Percentiles rank a stretch among this genome's conserved stretches.
phyloP scores from a whole-genome alignment of 306 rosid genomes.

The Dalbergia oliveri region DNA sequence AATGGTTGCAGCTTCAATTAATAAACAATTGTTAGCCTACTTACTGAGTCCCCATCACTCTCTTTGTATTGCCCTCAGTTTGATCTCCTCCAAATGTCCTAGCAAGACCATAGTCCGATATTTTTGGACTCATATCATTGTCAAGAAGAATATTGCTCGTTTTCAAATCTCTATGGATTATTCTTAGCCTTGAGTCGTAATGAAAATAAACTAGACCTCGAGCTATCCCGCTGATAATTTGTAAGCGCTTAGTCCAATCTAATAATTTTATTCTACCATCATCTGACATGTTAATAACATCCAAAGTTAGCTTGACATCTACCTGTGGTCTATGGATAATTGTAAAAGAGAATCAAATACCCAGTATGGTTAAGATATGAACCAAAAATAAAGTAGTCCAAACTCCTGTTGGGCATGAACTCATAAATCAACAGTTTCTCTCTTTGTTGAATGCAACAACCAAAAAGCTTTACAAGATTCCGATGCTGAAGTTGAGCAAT shows the following conservation, averaged over 20 bases:
- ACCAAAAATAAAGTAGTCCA: conserved; percentile 45
- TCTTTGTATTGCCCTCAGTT: conserved; percentile 6
- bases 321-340: not conserved
- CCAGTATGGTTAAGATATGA: not conserved
- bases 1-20: not conserved
- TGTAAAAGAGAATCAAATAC: not conserved
- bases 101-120: conserved; percentile 40
- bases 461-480: conserved; percentile 47
- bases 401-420: conserved; percentile 34
- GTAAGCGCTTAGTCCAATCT: conserved; percentile 29
- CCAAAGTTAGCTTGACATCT: not conserved
- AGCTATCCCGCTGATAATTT: conserved; percentile 11
- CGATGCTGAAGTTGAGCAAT: conserved; percentile 42
- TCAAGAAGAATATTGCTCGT: not conserved
- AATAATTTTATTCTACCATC: conserved; percentile 12
- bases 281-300: conserved; percentile 2
- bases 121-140: conserved; percentile 3
- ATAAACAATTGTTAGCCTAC: not conserved
- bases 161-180: conserved; percentile 18
- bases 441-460: conserved; percentile 23
- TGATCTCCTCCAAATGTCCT: conserved; percentile 24
- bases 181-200: conserved; percentile 17
- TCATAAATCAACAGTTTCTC: conserved; percentile 40
- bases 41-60: conserved; percentile 21
- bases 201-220: conserved; percentile 16